These are phyloP conservation scores for Polytrichum formosum DNA, from an alignment of 225 moss, liverwort and hornwort genomes.

Conservation along the genomic window DNA sequence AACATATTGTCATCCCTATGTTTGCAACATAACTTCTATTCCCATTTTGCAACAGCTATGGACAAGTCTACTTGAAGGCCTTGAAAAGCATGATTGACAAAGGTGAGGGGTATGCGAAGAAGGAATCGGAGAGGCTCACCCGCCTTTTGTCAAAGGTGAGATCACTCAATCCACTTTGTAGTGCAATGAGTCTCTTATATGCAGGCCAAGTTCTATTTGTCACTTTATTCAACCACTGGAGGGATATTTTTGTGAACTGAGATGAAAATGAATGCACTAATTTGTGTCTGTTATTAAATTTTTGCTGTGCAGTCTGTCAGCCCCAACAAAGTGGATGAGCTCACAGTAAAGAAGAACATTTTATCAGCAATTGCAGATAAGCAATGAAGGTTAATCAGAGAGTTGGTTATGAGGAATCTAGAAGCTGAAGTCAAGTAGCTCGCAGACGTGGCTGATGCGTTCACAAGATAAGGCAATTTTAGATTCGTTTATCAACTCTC, in stretches of 20 bases:
- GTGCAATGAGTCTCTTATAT: too few species aligned
- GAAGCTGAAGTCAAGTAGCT: conserved; percentile 1
- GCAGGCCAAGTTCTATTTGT: too few species aligned
- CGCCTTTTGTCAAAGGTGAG: conserved; percentile 86
- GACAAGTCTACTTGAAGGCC: conserved; percentile 84
- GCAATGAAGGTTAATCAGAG: conserved; percentile 57
- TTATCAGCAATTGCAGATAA: conserved; percentile 66
- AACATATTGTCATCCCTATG: too few species aligned
- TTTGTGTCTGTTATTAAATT: background rate
- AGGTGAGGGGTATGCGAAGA: conserved; percentile 90
- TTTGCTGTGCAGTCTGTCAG: conserved; percentile 71
- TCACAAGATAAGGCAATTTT: too few species aligned
- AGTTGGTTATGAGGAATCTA: conserved; percentile 52
- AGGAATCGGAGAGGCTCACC: conserved; percentile 78
- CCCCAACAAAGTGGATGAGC: conserved; percentile 90
- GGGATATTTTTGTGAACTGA: too few species aligned
- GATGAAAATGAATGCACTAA: too few species aligned
- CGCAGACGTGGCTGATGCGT: too few species aligned
- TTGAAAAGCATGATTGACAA: conserved; percentile 80
- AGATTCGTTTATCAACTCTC: too few species aligned
- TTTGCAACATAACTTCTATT: too few species aligned
- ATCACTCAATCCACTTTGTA: background rate
- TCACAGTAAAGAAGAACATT: conserved; percentile 85
- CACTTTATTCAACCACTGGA: too few species aligned
- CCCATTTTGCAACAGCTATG: conserved; percentile 47